These are phyloP conservation scores for Trichoderma gracile DNA, from an alignment of 2,329 filamentous ascomycete genomes.

Conservation along the genomic window DNA sequence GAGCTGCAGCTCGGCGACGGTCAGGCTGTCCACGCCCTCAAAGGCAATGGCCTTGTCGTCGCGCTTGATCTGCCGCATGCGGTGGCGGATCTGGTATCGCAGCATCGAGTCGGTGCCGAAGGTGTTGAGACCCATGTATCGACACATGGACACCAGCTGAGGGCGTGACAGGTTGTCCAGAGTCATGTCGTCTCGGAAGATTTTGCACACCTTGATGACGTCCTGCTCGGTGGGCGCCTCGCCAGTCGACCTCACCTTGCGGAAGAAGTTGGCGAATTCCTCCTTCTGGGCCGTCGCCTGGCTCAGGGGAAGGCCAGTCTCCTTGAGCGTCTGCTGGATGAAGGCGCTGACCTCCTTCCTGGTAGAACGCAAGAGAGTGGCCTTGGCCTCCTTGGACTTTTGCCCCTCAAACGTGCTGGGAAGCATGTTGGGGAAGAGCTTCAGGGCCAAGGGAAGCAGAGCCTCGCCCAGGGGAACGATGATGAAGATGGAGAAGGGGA, in stretches of 20 bases:
- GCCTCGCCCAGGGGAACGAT: constrained; percentile 96
- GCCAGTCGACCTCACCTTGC: constrained; percentile 88
- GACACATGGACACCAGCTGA: constrained; percentile 95
- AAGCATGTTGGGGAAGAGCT: constrained; percentile 94
- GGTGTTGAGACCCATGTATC: constrained; percentile 96
- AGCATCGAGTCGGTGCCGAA: constrained; percentile 98
- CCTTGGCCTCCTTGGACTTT: constrained; percentile 87
- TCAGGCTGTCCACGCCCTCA: constrained; percentile 89
- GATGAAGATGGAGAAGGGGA: constrained; percentile 95
- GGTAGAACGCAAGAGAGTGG: constrained; percentile 74
- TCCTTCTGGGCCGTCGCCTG: constrained; percentile 82
- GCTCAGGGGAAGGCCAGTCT: constrained; percentile 89
- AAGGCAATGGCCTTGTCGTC: constrained; percentile 93
- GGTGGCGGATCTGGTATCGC: constrained; percentile 92
- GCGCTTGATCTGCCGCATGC: constrained; percentile 98
- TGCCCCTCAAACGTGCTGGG: constrained; percentile 96
- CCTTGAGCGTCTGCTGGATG: constrained; percentile 81
- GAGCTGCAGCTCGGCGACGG: constrained; percentile 89
- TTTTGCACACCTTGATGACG: constrained; percentile 98
- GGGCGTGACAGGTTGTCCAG: constrained; percentile 95
- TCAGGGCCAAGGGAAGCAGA: constrained; percentile 85
- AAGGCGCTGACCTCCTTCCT: constrained; percentile 93
- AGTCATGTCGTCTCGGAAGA: constrained; percentile 96
- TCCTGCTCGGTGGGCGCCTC: constrained; percentile 86
- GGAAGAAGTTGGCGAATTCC: constrained; percentile 96